phyloP scores from a whole-genome alignment of 805 yeast genomes.

The Dipodascus geniculatus region DNA sequence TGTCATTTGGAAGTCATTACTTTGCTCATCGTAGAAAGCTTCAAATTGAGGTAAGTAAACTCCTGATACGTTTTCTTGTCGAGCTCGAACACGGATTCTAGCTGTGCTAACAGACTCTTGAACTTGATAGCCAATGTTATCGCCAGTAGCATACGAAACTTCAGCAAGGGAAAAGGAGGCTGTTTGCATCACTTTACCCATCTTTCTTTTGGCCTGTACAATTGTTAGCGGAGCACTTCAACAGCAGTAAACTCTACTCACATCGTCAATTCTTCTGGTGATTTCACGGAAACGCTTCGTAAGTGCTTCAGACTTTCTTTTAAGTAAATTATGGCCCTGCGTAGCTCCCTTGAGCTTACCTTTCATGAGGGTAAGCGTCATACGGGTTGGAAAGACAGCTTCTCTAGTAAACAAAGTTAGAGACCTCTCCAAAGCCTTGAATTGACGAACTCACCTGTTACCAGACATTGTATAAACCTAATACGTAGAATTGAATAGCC shows the following conservation, averaged over 20 bases:
- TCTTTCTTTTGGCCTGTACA: conserved; percentile 66
- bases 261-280: conserved; percentile 84
- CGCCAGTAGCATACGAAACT: conserved; percentile 95
- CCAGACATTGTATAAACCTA: conserved; percentile 38
- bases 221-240: background rate
- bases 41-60: conserved; percentile 90
- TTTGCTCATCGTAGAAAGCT: conserved; percentile 66
- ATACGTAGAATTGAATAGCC: too few species aligned
- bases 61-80: conserved; percentile 94
- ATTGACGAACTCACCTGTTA: conserved; percentile 29
- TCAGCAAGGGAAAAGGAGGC: conserved; percentile 97
- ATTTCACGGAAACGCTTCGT: conserved; percentile 95
- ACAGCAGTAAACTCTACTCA: conserved; percentile 11
- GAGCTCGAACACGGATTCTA: conserved; percentile 79
- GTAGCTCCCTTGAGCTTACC: conserved; percentile 93
- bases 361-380: conserved; percentile 94
- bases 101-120: conserved; percentile 86
- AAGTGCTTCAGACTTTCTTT: conserved; percentile 93
- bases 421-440: background rate
- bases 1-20: conserved; percentile 90
- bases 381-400: conserved; percentile 94
- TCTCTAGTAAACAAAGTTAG: conserved; percentile 43
- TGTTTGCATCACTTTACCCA: conserved; percentile 97
- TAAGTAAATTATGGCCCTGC: conserved; percentile 86
- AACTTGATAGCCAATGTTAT: conserved; percentile 88